phyloP scores from a whole-genome alignment of 2,329 filamentous ascomycete species.

The Fusarium bactridioides region DNA sequence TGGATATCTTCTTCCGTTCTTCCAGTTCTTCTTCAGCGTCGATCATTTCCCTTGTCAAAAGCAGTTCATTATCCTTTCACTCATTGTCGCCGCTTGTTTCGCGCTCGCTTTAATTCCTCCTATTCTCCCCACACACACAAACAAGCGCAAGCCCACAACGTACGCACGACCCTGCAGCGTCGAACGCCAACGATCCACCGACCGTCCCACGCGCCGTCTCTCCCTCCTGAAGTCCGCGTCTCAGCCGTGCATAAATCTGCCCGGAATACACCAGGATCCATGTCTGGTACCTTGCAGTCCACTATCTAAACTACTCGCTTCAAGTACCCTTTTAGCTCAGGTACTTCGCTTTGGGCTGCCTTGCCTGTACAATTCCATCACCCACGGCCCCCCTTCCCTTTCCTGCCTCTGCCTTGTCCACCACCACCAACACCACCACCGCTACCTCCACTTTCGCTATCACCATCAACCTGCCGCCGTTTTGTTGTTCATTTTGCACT shows the following conservation, averaged over 20 bases:
- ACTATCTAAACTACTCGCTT: constrained; percentile 16
- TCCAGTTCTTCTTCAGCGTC: constrained; percentile 7
- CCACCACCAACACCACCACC: constrained; percentile 25
- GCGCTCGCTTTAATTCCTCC: constrained; percentile 19
- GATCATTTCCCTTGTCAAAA: constrained; percentile 10
- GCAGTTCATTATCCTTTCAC: constrained; percentile 6
- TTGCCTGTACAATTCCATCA: constrained; percentile 34
- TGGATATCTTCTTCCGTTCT: constrained; percentile 6
- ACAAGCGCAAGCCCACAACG: constrained; percentile 24
- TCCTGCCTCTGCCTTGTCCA: constrained; percentile 23
- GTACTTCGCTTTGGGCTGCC: constrained; percentile 27
- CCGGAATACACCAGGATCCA: constrained; percentile 30
- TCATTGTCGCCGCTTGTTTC: constrained; percentile 25
- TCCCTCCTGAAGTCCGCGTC: constrained; percentile 44
- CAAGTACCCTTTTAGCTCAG: constrained; percentile 27
- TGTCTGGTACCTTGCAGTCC: constrained; percentile 30
- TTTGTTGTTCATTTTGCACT: constrained; percentile 30
- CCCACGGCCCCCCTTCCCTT: constrained; percentile 30
- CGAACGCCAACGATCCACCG: constrained; percentile 38
- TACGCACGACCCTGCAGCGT: constrained; percentile 36
- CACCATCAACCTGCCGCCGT: constrained; percentile 33
- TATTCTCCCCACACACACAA: constrained; percentile 23
- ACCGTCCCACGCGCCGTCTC: constrained; percentile 43
- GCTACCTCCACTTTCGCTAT: constrained; percentile 34
- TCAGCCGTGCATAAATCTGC: constrained; percentile 43